These are phyloP conservation scores for Ramalina intermedia DNA, from an alignment of 495 filamentous ascomycete genomes.

Conservation along the genomic window DNA sequence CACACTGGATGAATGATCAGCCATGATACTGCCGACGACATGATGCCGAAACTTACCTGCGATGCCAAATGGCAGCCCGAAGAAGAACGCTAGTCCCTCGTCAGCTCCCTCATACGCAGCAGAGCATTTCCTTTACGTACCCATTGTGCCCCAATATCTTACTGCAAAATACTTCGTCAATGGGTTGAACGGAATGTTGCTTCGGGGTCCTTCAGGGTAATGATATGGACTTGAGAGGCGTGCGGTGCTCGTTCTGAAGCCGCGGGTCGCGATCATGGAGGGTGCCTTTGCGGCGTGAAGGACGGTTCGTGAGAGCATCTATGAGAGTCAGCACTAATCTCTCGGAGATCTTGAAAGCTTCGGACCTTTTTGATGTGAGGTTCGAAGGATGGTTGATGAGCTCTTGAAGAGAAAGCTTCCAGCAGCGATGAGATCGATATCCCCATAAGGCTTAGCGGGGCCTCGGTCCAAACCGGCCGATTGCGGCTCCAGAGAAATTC, in stretches of 20 bases:
- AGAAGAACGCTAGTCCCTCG: conserved; percentile 46
- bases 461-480: background rate
- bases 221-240: conserved; percentile 86
- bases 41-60: conserved; percentile 44
- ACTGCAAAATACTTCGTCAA: conserved; percentile 67
- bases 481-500: background rate
- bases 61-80: conserved; percentile 68
- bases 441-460: conserved; percentile 7
- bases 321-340: conserved; percentile 1
- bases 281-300: conserved; percentile 51
- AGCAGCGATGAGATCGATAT: background rate
- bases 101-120: conserved; percentile 19
- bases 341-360: background rate
- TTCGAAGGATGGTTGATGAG: background rate
- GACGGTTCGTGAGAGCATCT: conserved; percentile 81
- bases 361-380: conserved; percentile 1
- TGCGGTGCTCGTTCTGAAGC: conserved; percentile 80
- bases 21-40: background rate
- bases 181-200: conserved; percentile 94
- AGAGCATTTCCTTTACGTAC: conserved; percentile 30
- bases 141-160: conserved; percentile 70
- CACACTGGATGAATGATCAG: conserved; percentile 41
- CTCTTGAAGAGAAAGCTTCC: background rate
- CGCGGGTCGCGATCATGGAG: conserved; percentile 67
- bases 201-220: conserved; percentile 90